Base-by-base conservation (phyloP, 768 basidiomycete genomes). In the Trametes cinnabarina region DNA sequence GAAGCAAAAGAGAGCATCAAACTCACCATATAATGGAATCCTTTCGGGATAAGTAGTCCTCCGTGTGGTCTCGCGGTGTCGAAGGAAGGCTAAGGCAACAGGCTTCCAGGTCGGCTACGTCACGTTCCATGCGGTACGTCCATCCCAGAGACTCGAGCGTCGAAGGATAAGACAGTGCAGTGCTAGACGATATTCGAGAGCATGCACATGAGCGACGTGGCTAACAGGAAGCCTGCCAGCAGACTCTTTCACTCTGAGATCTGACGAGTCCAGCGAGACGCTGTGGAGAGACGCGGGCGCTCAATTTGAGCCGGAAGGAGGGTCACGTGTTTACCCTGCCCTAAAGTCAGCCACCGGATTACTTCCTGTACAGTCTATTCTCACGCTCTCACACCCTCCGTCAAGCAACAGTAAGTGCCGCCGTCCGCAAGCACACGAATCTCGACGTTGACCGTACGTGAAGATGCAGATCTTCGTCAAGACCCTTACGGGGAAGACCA, bases 401-500 rank as follows among this genome's bases (percentile, higher is more conserved):
- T 62, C 55, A 59, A 49, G 54, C 60, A 50, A 50, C 55, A 49
- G 64, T 68, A 65, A 62, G 63, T 58, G 51, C 55, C 48, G 48
- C 37, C 62, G 57, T 51, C 57, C 53, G 35, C 61, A 60, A 57
- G 60, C 59, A 42, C 52, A 51, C 61, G 32, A 61, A 42, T 47
- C 60, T 61, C 54, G 58, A 51, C 55, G 55, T 60, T 58, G 53
- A 64, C 58, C 56, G 55, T 60, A 51, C 60, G 56, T 61, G 65
- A 72, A 70, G 63, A 74, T 74, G 73, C 73, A 74, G 75, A 88
- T 88, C 73, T 88, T 88, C 79, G 86, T 88, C 77, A 88, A 83
- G 78, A 94, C 92, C 81, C 90, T 94, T 66, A 95, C 92, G 73
- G 90, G 90, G 63, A 92, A 95, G 88, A 95, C 93, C 63, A 97